Evolutionary conservation across 352 stramenopile species (phyloP).

Genomic region (Phytophthora sojae): DNA sequence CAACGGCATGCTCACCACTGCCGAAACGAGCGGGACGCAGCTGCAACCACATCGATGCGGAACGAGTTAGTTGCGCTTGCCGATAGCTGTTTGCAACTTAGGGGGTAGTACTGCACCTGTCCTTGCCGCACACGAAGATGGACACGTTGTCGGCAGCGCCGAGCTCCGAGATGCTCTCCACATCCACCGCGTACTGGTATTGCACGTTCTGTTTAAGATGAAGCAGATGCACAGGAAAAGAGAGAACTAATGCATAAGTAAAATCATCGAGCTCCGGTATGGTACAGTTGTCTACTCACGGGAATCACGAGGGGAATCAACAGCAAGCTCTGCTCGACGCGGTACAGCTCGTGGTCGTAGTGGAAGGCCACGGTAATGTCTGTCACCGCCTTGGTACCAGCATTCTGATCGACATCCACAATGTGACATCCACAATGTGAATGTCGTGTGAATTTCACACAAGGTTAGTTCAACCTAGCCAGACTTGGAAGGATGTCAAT

Average conservation of each 20-base stretch:
- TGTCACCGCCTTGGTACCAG: constrained; percentile 68
- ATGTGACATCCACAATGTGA: too few relatives aligned
- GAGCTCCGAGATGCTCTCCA: constrained; percentile 74
- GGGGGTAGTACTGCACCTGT: constrained; percentile 63
- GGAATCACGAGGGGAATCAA: constrained; percentile 76
- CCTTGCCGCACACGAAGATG: constrained; percentile 86
- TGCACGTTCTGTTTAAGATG: constrained; percentile 61
- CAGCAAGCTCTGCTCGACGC: constrained; percentile 70
- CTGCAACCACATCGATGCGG: constrained; percentile 29
- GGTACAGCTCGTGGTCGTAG: constrained; percentile 82
- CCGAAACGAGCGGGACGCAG: constrained; percentile 82
- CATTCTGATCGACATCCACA: constrained; percentile 52
- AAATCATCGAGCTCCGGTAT: neutral
- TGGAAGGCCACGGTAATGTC: constrained; percentile 77
- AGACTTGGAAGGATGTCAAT: neutral
- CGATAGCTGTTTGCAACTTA: neutral
- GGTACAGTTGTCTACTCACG: constrained; percentile 37
- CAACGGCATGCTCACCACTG: constrained; percentile 85
- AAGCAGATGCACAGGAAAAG: constrained; percentile 1
- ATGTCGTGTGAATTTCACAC: neutral
- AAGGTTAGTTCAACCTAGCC: neutral
- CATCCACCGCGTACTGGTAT: constrained; percentile 74
- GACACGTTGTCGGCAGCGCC: constrained; percentile 78
- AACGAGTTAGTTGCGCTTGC: neutral
- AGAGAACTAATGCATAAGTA: neutral